Evolutionary conservation across 306 rosid species (phyloP).

Genomic region (Castanea sativa): DNA sequence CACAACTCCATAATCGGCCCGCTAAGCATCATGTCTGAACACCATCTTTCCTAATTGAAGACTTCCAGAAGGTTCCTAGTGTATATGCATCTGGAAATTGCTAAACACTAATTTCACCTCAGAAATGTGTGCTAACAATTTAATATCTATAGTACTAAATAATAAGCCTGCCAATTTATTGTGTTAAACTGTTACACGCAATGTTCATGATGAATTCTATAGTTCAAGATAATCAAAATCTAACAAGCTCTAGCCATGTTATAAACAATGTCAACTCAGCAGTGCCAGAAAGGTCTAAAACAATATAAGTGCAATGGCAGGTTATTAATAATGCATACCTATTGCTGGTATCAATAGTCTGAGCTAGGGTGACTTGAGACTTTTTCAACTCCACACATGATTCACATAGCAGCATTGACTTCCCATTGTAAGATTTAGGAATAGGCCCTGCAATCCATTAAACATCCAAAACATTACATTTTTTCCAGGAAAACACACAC

Average conservation of each 20-base stretch:
- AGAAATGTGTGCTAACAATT: background rate
- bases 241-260: background rate
- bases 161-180: background rate
- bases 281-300: background rate
- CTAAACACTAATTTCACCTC: background rate
- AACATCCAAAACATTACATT: background rate
- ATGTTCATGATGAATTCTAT: background rate
- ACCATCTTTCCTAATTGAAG: background rate
- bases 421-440: conserved; percentile 25
- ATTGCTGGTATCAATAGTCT: conserved; percentile 9
- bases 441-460: conserved; percentile 34
- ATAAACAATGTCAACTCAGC: background rate
- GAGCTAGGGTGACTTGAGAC: conserved; percentile 26
- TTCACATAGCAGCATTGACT: conserved; percentile 56
- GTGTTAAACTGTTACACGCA: background rate
- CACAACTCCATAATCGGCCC: background rate
- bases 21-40: background rate
- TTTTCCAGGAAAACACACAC: background rate
- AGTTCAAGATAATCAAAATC: background rate
- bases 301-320: conserved; percentile 18
- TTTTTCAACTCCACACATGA: conserved; percentile 51
- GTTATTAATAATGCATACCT: conserved; percentile 20
- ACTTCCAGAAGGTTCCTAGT: too few relatives aligned
- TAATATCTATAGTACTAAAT: background rate
- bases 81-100: background rate